Percentiles rank a stretch among this genome's conserved stretches.
Conservation (phyloP, 202 grass and related monocot genomes). For the Zizania palustris region DNA sequence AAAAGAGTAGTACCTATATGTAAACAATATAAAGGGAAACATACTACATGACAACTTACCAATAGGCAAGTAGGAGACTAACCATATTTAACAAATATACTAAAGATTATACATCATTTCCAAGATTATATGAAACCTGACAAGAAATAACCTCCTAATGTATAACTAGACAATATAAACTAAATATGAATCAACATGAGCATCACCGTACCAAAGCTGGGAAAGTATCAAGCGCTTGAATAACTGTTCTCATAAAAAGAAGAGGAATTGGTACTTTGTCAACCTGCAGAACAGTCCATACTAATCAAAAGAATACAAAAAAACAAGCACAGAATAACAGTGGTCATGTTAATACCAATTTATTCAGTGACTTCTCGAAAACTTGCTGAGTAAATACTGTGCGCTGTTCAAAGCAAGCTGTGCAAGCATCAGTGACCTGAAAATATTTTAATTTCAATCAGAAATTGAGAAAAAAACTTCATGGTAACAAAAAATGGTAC, state of each 20-base stretch:
- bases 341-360: constrained; percentile 60
- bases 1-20: constrained; percentile 19
- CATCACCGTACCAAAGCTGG: constrained; percentile 72
- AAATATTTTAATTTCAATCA: constrained; percentile 47
- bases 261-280: constrained; percentile 90
- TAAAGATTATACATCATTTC: background rate
- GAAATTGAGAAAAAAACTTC: constrained; percentile 34
- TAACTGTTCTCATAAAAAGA: constrained; percentile 98
- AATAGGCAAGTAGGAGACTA: background rate
- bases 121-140: background rate
- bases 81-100: background rate
- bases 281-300: constrained; percentile 59
- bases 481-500: constrained; percentile 27
- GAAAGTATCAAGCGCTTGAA: constrained; percentile 98
- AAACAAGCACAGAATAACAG: constrained; percentile 11
- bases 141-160: constrained; percentile 1
- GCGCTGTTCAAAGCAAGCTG: constrained; percentile 95
- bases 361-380: constrained; percentile 81
- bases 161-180: constrained; percentile 41
- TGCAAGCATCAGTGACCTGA: constrained; percentile 97
- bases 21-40: constrained; percentile 20
- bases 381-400: constrained; percentile 99
- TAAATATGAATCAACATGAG: constrained; percentile 31
- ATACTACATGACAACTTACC: background rate
- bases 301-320: constrained; percentile 15